These are phyloP conservation scores for Fusarium udum DNA, from an alignment of 2,329 filamentous ascomycete species.

Conservation along the genomic window DNA sequence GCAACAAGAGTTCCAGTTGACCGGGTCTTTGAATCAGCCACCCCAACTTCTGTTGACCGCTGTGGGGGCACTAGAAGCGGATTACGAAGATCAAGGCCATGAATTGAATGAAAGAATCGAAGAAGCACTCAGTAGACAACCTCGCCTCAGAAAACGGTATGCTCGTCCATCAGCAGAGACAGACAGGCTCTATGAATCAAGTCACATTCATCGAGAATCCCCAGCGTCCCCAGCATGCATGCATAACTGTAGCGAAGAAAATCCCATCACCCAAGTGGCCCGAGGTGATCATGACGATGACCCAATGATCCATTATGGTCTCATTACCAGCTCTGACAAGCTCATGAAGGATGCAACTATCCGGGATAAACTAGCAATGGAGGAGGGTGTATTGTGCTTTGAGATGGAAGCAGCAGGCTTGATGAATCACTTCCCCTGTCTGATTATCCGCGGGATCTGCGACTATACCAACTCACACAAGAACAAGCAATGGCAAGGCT, in stretches of 20 bases:
- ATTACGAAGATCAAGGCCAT: background rate
- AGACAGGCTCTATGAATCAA: background rate
- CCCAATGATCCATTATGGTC: background rate
- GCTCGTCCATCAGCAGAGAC: rapidly evolving
- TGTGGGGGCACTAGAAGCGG: rapidly evolving
- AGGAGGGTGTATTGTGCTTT: background rate
- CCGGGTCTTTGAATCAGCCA: background rate
- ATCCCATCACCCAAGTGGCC: rapidly evolving
- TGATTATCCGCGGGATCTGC: constrained; percentile 50
- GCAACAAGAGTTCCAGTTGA: background rate
- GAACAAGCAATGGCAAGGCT: background rate
- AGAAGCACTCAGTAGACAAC: background rate
- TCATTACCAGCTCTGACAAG: background rate
- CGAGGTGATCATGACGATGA: background rate
- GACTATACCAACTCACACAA: constrained; percentile 51
- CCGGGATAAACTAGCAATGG: background rate
- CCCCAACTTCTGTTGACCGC: background rate
- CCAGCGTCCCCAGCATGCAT: rapidly evolving
- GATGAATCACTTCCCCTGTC: constrained; percentile 39
- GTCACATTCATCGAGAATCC: background rate
- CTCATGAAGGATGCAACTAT: constrained; percentile 7
- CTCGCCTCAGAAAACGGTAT: background rate
- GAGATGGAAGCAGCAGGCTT: background rate
- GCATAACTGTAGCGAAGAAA: background rate
- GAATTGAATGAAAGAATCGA: background rate